These are phyloP conservation scores for Xylaria sp. DNA, from an alignment of 2,329 filamentous ascomycete species.

Conservation along the genomic window DNA sequence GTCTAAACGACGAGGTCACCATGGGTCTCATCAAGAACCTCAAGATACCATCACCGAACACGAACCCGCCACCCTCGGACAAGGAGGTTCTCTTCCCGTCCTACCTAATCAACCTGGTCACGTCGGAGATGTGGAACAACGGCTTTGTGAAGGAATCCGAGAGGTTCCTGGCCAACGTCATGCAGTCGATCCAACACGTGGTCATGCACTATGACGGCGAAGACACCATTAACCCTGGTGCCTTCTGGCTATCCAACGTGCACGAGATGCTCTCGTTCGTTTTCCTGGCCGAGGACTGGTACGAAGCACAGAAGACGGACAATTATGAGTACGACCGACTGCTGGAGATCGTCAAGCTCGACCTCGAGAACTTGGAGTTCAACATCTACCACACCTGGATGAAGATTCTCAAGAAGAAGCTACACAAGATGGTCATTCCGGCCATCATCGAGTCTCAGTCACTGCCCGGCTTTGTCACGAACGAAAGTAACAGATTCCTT, in stretches of 20 bases:
- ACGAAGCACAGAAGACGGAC: slow-evolving; percentile 98
- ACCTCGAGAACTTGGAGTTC: slow-evolving; percentile 96
- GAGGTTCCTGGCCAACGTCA: slow-evolving; percentile 97
- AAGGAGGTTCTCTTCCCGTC: slow-evolving; percentile 99
- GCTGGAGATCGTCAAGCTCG: slow-evolving; percentile 98
- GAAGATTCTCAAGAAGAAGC: slow-evolving; percentile 99
- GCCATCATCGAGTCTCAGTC: slow-evolving; percentile 99
- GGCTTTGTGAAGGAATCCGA: slow-evolving; percentile 99
- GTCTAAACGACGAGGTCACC: slow-evolving; percentile 94
- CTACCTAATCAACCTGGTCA: slow-evolving; percentile 98
- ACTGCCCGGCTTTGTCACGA: slow-evolving; percentile 96
- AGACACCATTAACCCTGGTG: slow-evolving; percentile 93
- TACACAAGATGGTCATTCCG: slow-evolving; percentile 99
- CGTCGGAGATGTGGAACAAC: slow-evolving; percentile 99
- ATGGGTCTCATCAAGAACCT: slow-evolving; percentile 95
- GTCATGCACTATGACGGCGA: slow-evolving; percentile 99
- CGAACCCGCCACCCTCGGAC: slow-evolving; percentile 87
- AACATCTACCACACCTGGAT: slow-evolving; percentile 99
- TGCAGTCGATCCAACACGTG: slow-evolving; percentile 99
- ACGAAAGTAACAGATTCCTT: slow-evolving; percentile 96
- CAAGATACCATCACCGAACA: slow-evolving; percentile 89
- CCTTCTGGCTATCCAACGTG: slow-evolving; percentile 99
- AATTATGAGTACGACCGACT: slow-evolving; percentile 99
- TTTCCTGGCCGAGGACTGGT: slow-evolving; percentile 99
- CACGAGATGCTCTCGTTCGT: slow-evolving; percentile 99